Base-by-base conservation (phyloP, 768 basidiomycete species). In the Lyophyllum decastes region DNA sequence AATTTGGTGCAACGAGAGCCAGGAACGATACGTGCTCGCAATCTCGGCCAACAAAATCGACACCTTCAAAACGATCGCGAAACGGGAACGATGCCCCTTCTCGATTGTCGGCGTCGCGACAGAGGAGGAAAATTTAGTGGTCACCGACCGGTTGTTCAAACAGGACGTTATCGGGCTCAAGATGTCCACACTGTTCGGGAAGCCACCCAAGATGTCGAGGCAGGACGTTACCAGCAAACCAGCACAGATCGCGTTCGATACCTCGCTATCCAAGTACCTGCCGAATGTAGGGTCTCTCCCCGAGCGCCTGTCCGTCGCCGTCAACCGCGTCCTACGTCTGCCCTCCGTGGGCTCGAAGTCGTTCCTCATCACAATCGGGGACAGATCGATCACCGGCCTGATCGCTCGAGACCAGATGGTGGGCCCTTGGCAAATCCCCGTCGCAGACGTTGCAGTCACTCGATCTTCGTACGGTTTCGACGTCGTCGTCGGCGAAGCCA, bases 1-100 rank as follows among this genome's bases (percentile, higher is more conserved):
- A 75, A 98, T 98, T 49, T 99, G 97, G 97, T 98, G 97, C 70
- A 99, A 99, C 73, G 97, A 99, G 74, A 90, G 88, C 62, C 97
- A 98, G 76, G 97, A 98, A 67, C 88, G 97, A 38, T 99, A 98
- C 69, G 97, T 98, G 26, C 82, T 98, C 27, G 97, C 97, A 9
- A 82, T 99, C 58, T 83, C 85, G 0, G 83, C 85, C 2, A 80
- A 82, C 53, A 83, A 82, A 56, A 76, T 86, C 21, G 71, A 74
- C 2, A 71, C 75, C 4, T 98, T 99, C 72, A 86, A 87, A 65
- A 74, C 65, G 12, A 88, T 98, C 44, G 93, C 93, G 2, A 81
- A 81, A 68, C 82, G 97, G 64, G 97, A 99, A 70, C 80, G 97
- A 51, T 96, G 94, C 69, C 96, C 95, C 0, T 98, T 90, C 77